These are phyloP conservation scores for Lathyrus oleraceus DNA, from an alignment of 306 rosid species.

Conservation along the genomic window DNA sequence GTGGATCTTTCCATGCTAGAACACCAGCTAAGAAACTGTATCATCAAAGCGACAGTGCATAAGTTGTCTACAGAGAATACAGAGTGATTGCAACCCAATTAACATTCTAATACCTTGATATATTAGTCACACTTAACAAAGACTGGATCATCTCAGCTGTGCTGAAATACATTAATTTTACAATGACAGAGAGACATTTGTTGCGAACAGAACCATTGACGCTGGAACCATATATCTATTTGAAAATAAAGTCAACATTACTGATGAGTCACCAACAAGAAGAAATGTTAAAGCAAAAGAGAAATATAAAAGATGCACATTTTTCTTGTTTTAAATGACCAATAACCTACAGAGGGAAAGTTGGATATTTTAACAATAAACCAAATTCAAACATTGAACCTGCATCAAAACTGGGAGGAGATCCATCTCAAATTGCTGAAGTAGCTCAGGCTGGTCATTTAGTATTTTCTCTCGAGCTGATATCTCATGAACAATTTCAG, in stretches of 20 bases:
- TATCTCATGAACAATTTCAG: slow-evolving; percentile 62
- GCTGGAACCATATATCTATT: slow-evolving; percentile 94
- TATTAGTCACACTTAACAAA: slow-evolving; percentile 71
- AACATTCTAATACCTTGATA: slow-evolving; percentile 71
- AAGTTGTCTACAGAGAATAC: slow-evolving; percentile 23
- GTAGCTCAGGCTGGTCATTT: slow-evolving; percentile 90
- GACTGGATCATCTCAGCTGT: slow-evolving; percentile 95
- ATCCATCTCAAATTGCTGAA: slow-evolving; percentile 90
- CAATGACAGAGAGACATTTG: slow-evolving; percentile 93
- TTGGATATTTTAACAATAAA: slow-evolving; percentile 7
- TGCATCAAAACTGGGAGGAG: slow-evolving; percentile 90
- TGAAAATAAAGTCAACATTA: slow-evolving; percentile 23
- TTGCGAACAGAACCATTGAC: slow-evolving; percentile 95
- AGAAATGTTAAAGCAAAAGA: neutral
- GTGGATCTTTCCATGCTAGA: slow-evolving; percentile 97
- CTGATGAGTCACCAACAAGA: slow-evolving; percentile 12
- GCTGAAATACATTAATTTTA: slow-evolving; percentile 94
- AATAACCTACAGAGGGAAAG: neutral
- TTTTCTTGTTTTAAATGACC: neutral
- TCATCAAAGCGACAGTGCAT: slow-evolving; percentile 33
- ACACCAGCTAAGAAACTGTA: slow-evolving; percentile 93
- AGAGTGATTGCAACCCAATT: slow-evolving; percentile 20
- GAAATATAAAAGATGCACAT: neutral
- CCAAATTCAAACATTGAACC: slow-evolving; percentile 47
- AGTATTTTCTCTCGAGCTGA: slow-evolving; percentile 92